Percentiles rank a stretch among this genome's conserved stretches.
These are phyloP conservation scores for Scorias spongiosa DNA, from an alignment of 2,329 filamentous ascomycete genomes.

Conservation along the genomic window DNA sequence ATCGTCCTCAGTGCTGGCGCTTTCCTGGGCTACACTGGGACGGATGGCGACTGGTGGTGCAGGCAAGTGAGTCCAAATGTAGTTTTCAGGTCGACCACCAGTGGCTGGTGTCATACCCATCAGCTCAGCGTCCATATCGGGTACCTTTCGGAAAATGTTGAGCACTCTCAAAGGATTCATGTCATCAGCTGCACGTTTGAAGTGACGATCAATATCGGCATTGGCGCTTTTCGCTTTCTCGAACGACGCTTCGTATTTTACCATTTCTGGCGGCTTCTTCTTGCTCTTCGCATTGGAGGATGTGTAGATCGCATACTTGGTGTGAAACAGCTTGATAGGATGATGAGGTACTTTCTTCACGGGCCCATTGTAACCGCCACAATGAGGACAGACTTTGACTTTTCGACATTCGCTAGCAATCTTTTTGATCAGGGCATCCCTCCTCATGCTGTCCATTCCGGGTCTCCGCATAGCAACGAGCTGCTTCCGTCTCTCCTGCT, in stretches of 20 bases:
- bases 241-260: constrained; percentile 76
- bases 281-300: constrained; percentile 79
- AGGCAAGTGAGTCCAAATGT: constrained; percentile 92
- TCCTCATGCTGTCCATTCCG: constrained; percentile 71
- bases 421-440: constrained; percentile 69
- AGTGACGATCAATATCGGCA: constrained; percentile 73
- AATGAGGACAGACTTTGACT: constrained; percentile 66
- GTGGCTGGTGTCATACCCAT: constrained; percentile 65
- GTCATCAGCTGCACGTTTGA: constrained; percentile 87
- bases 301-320: constrained; percentile 81
- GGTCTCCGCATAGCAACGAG: constrained; percentile 69
- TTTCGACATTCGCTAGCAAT: constrained; percentile 87
- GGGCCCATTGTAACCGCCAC: constrained; percentile 69
- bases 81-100: constrained; percentile 86
- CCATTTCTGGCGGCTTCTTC: constrained; percentile 63
- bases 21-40: constrained; percentile 86
- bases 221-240: constrained; percentile 61
- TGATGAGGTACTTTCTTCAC: constrained; percentile 72
- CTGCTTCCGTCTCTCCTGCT: constrained; percentile 60
- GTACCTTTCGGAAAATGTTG: constrained; percentile 82
- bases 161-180: constrained; percentile 77
- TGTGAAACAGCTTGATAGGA: constrained; percentile 85
- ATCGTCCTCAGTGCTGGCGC: constrained; percentile 88
- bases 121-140: constrained; percentile 73
- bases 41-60: constrained; percentile 88